These are phyloP conservation scores for Trifolium pratense DNA, from an alignment of 306 rosid species.

Conservation along the genomic window DNA sequence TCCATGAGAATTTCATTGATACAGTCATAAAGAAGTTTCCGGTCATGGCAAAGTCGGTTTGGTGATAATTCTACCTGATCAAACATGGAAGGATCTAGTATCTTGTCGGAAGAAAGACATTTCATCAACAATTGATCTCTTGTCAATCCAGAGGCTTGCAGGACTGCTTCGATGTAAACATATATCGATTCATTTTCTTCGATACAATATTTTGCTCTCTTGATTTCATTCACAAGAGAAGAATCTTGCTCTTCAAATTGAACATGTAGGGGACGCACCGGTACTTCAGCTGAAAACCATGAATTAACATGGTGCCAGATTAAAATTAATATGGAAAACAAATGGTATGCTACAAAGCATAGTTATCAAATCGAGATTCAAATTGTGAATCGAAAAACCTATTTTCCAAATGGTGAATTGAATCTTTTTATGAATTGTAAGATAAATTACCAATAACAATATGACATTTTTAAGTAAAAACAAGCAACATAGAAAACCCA, in stretches of 20 bases:
- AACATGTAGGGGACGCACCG: slow-evolving; percentile 58
- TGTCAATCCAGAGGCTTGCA: slow-evolving; percentile 70
- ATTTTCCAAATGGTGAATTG: not conserved
- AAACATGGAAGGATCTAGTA: slow-evolving; percentile 64
- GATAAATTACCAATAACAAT: not conserved
- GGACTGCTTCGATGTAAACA: slow-evolving; percentile 62
- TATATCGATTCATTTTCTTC: slow-evolving; percentile 62
- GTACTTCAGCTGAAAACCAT: slow-evolving; percentile 58
- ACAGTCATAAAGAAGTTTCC: slow-evolving; percentile 72
- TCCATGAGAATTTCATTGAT: slow-evolving; percentile 72
- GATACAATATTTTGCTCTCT: slow-evolving; percentile 45
- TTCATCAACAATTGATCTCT: slow-evolving; percentile 64
- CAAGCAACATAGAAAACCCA: not conserved
- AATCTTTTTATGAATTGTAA: not conserved
- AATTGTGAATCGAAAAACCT: not conserved
- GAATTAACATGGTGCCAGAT: slow-evolving; percentile 41
- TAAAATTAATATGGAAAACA: slow-evolving; percentile 27
- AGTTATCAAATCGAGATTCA: not conserved
- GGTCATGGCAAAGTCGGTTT: slow-evolving; percentile 62
- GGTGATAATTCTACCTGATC: slow-evolving; percentile 63
- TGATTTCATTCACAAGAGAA: slow-evolving; percentile 51
- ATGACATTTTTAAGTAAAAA: not conserved
- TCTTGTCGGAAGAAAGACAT: slow-evolving; percentile 74
- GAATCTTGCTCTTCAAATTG: slow-evolving; percentile 69
- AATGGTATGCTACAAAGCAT: slow-evolving; percentile 7